Conservation (phyloP, 2,329 filamentous ascomycete genomes). For the Zopfia rhizophila region DNA sequence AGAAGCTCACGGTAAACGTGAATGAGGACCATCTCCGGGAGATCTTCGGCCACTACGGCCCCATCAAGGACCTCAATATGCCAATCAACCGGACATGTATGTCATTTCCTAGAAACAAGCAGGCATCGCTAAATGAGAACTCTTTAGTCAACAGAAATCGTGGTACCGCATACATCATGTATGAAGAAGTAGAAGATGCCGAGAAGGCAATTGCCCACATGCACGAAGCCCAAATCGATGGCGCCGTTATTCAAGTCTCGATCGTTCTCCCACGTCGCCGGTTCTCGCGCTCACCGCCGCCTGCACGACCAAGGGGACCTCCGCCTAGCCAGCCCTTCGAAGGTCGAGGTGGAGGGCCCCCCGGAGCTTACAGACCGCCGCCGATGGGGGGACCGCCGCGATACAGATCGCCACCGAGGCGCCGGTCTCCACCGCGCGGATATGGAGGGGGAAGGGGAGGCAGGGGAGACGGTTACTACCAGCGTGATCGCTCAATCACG, state of each 20-base stretch:
- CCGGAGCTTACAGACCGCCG: slow-evolving; percentile 48
- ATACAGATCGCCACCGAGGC: slow-evolving; percentile 48
- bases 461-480: slow-evolving; percentile 36
- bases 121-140: slow-evolving; percentile 10
- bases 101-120: slow-evolving; percentile 39
- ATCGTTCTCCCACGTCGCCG: slow-evolving; percentile 87
- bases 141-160: slow-evolving; percentile 82
- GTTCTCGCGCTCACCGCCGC: slow-evolving; percentile 82
- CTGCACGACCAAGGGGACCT: slow-evolving; percentile 69
- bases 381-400: slow-evolving; percentile 46
- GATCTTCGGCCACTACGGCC: slow-evolving; percentile 90
- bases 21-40: slow-evolving; percentile 88
- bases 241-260: slow-evolving; percentile 82
- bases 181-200: slow-evolving; percentile 78
- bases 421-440: slow-evolving; percentile 58
- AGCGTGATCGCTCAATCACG: slow-evolving; percentile 39
- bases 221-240: slow-evolving; percentile 96
- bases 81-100: slow-evolving; percentile 88
- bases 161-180: slow-evolving; percentile 93
- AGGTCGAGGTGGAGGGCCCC: slow-evolving; percentile 48
- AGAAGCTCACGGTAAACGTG: slow-evolving; percentile 95
- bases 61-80: slow-evolving; percentile 86
- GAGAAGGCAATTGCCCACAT: slow-evolving; percentile 93
- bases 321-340: slow-evolving; percentile 41
- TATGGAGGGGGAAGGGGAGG: slow-evolving; percentile 50